Percentiles rank a stretch among this genome's conserved stretches.
Evolutionary conservation across 2,329 filamentous ascomycete species (phyloP).

Genomic region (Nakataea oryzae): DNA sequence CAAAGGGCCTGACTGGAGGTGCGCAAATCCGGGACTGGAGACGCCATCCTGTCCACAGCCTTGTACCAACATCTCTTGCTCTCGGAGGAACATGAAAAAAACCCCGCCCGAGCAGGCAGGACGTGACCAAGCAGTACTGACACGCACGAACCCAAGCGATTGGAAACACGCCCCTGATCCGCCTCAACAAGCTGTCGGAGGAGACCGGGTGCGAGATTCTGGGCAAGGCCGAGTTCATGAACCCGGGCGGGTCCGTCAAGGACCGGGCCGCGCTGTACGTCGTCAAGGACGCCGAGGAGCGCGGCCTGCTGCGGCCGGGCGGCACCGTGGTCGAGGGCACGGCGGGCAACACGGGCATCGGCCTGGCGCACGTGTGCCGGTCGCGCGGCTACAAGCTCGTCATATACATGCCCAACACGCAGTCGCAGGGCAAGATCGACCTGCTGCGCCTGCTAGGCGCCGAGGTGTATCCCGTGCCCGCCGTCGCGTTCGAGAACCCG

Average conservation of each 20-base stretch:
- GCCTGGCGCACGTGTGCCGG: slow-evolving; percentile 90
- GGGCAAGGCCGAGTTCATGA: slow-evolving; percentile 97
- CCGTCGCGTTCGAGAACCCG: slow-evolving; percentile 89
- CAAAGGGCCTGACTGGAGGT: slow-evolving; percentile 76
- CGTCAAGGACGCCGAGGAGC: slow-evolving; percentile 85
- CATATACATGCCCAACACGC: slow-evolving; percentile 99
- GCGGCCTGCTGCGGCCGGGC: slow-evolving; percentile 68
- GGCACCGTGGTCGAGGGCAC: slow-evolving; percentile 96
- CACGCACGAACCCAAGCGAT: slow-evolving; percentile 56
- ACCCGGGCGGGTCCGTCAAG: slow-evolving; percentile 92
- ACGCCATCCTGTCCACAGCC: not conserved
- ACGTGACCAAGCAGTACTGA: not conserved
- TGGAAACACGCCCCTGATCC: slow-evolving; percentile 91
- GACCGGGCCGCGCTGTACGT: slow-evolving; percentile 93
- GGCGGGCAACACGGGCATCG: slow-evolving; percentile 95
- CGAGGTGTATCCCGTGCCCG: slow-evolving; percentile 91
- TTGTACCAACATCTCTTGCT: not conserved
- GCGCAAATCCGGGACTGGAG: slow-evolving; percentile 17
- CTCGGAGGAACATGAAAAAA: not conserved
- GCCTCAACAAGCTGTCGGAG: slow-evolving; percentile 74
- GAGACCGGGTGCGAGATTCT: slow-evolving; percentile 84
- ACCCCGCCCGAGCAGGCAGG: not conserved
- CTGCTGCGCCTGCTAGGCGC: slow-evolving; percentile 82
- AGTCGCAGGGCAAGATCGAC: slow-evolving; percentile 96
- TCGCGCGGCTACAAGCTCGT: slow-evolving; percentile 87